A percentile compares a stretch with the other conserved stretches of the same genome.
Conservation (phyloP, 2,329 filamentous ascomycete genomes). For the Alternaria gansuensis region DNA sequence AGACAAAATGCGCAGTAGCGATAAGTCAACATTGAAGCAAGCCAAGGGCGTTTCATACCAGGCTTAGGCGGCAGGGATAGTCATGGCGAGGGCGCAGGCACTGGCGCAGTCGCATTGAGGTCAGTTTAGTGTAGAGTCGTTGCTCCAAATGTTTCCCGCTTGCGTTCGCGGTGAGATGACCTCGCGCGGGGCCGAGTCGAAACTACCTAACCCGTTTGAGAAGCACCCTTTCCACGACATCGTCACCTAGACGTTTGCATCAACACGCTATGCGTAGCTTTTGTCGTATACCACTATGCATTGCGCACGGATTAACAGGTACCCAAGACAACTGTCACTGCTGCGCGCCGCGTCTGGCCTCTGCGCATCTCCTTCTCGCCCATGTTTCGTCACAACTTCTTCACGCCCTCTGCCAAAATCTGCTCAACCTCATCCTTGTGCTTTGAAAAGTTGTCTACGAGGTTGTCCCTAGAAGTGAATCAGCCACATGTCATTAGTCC, state of each 20-base stretch:
- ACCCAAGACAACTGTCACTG: neutral
- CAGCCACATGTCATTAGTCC: neutral
- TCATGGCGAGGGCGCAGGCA: constrained; percentile 22
- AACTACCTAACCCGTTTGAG: constrained; percentile 7
- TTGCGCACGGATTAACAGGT: neutral
- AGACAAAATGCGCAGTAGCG: constrained; percentile 10
- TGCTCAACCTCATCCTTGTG: constrained; percentile 60
- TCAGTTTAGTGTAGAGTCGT: constrained; percentile 18
- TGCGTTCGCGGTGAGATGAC: constrained; percentile 25
- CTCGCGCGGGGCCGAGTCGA: constrained; percentile 14
- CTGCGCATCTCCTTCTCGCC: neutral
- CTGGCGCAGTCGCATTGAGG: constrained; percentile 13
- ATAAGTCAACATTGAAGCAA: constrained; percentile 22
- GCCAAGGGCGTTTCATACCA: constrained; percentile 30
- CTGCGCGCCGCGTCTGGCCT: neutral
- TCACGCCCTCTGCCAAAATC: constrained; percentile 51
- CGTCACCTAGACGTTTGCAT: neutral
- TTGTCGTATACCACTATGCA: neutral
- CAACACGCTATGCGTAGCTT: neutral
- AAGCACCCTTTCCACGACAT: neutral
- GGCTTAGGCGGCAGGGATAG: neutral
- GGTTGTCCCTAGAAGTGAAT: constrained; percentile 50
- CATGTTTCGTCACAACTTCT: constrained; percentile 28
- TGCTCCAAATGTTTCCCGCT: constrained; percentile 7
- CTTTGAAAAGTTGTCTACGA: constrained; percentile 63